Base-by-base conservation (phyloP, 23 red algal genomes). In the Gracilariopsis chorda region DNA sequence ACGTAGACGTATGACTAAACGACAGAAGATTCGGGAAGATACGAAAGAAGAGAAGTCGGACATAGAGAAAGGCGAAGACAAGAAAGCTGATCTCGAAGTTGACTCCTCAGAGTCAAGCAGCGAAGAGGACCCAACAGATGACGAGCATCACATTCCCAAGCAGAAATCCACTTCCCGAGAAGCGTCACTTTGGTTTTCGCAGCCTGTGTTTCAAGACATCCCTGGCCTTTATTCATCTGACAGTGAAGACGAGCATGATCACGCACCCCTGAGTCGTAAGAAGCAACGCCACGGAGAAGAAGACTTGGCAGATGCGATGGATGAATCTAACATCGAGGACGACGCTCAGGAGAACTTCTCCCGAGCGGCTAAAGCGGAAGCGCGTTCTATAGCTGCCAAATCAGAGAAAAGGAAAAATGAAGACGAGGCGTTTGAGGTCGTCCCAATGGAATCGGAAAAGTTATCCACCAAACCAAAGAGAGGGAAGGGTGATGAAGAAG, bases 161-260 rank as follows among this genome's bases (percentile, higher is more conserved):
- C 53, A 53, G 6, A 34, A 34, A 0, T 47, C 21, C 9, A 32
- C 47, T 14, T 94, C 91, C 45, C 60, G 90, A 32, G 90, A 93
- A n/a, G 90, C 90, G 27, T 77, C 90, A 16, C 67, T 93, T 12
- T 93, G 77, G 77, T 93, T 93, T 58, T 93, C 90, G 2, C 75
- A 93, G 25, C 90, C 90, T 21, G 73, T 93, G 24, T 93, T 93
- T 74, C 43, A 92, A n/a, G 90, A 65, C 41, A 48, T 76, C n/a
- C 59, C 59, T 11, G 80, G 37, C 19, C 13, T 60, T 2, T 63
- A 60, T 25, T 90, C 86, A 34, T 84, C 80, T 24, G 86, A 90
- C 53, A 68, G 72, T 44, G 86, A 90, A 10, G 14, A 40, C 19
- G 82, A 73, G 30, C 21, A 37, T 35, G 67, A 20, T 13, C 6